A percentile compares a stretch with the other conserved stretches of the same genome.
Conservation (phyloP, 2,329 filamentous ascomycete species). For the Aureobasidium melanogenum region DNA sequence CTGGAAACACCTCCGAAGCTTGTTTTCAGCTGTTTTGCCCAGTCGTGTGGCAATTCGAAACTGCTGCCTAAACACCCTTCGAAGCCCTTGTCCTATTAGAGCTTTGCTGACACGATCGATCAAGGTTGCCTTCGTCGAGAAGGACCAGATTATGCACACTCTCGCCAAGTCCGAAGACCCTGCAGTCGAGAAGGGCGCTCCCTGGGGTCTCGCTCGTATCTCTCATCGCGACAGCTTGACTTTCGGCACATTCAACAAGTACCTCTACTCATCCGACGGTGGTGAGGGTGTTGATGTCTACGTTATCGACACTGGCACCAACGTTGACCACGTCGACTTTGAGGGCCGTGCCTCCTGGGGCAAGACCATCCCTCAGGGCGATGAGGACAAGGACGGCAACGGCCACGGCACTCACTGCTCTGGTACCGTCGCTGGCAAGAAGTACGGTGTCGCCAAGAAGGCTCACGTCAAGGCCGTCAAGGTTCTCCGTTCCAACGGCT, state of each 20-base stretch:
- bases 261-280: slow-evolving; percentile 80
- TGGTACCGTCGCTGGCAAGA: slow-evolving; percentile 93
- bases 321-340: slow-evolving; percentile 89
- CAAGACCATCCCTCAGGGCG: slow-evolving; percentile 81
- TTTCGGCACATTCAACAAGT: slow-evolving; percentile 97
- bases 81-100: not conserved
- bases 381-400: slow-evolving; percentile 88
- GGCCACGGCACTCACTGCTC: slow-evolving; percentile 99
- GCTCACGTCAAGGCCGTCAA: slow-evolving; percentile 95
- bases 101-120: slow-evolving; percentile 11
- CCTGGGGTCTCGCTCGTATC: slow-evolving; percentile 98
- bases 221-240: slow-evolving; percentile 82
- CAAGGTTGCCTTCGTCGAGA: slow-evolving; percentile 94
- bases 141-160: slow-evolving; percentile 84
- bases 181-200: slow-evolving; percentile 78
- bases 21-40: not conserved
- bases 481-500: slow-evolving; percentile 94
- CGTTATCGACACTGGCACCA: slow-evolving; percentile 96
- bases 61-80: not conserved
- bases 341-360: slow-evolving; percentile 94
- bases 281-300: slow-evolving; percentile 98
- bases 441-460: slow-evolving; percentile 99
- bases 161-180: slow-evolving; percentile 41
- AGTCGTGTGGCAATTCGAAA: not conserved
- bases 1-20: not conserved